A percentile compares a stretch with the other conserved stretches of the same genome.
Conservation (phyloP, 2,329 filamentous ascomycete species). For the Phoma herbarum region DNA sequence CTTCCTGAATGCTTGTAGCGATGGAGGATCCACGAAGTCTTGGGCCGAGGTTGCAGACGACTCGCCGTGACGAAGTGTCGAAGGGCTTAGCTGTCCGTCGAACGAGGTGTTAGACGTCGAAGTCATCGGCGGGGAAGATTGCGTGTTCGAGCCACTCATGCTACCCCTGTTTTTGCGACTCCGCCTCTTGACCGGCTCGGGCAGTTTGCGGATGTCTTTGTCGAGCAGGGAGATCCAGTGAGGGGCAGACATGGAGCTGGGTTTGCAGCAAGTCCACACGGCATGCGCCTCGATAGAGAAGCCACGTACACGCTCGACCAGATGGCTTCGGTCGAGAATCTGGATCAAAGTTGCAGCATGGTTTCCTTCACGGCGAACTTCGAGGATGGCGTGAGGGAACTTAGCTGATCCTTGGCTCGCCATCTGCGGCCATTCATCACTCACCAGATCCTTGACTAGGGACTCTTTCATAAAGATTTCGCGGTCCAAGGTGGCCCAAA, state of each 20-base stretch:
- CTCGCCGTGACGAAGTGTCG: constrained; percentile 40
- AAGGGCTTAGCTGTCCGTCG: constrained; percentile 46
- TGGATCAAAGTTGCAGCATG: constrained; percentile 52
- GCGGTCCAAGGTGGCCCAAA: constrained; percentile 60
- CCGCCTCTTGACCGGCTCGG: constrained; percentile 48
- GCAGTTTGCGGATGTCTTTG: constrained; percentile 63
- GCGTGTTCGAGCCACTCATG: constrained; percentile 32
- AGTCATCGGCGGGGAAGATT: constrained; percentile 42
- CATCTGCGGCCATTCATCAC: constrained; percentile 44
- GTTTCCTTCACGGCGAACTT: constrained; percentile 59
- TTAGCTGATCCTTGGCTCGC: constrained; percentile 31
- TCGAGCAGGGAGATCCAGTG: constrained; percentile 54
- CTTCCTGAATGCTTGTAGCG: constrained; percentile 55
- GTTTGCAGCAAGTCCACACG: constrained; percentile 59
- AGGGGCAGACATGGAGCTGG: constrained; percentile 56
- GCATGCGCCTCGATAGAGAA: constrained; percentile 64
- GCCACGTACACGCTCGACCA: constrained; percentile 61
- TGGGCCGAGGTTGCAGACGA: constrained; percentile 48
- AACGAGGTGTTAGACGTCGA: constrained; percentile 53
- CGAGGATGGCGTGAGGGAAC: constrained; percentile 63
- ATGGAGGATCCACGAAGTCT: constrained; percentile 50
- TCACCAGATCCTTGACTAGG: constrained; percentile 36
- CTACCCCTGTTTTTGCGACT: constrained; percentile 40
- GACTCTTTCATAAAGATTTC: constrained; percentile 54
- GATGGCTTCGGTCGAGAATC: constrained; percentile 57